phyloP scores from a whole-genome alignment of 1,284 basidiomycete genomes.

The Anthracocystis setariae region DNA sequence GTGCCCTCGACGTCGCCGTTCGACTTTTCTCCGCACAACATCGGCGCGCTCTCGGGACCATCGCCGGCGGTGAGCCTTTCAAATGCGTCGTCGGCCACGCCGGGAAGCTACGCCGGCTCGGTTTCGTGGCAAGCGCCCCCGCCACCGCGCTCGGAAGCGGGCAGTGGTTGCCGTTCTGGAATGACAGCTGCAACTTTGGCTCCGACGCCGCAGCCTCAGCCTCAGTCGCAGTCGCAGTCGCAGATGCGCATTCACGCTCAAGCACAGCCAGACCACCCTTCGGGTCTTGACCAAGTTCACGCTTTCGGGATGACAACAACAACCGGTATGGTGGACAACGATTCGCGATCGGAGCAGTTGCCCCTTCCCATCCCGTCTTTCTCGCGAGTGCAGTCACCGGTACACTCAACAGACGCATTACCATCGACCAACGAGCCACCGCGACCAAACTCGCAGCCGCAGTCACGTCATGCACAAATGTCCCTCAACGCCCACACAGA shows the following conservation, averaged over 20 bases:
- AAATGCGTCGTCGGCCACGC: slow-evolving; percentile 27
- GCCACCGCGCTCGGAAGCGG: slow-evolving; percentile 18
- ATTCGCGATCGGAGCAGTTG: slow-evolving; percentile 9
- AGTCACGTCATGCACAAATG: background rate
- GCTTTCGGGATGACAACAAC: slow-evolving; percentile 23
- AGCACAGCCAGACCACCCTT: background rate
- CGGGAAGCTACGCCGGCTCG: slow-evolving; percentile 33
- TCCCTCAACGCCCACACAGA: background rate
- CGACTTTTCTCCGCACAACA: slow-evolving; percentile 29
- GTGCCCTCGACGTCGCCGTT: slow-evolving; percentile 33
- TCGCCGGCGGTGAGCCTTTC: slow-evolving; percentile 26
- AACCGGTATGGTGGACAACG: slow-evolving; percentile 9
- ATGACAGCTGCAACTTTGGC: slow-evolving; percentile 17
- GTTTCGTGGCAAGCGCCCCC: slow-evolving; percentile 23
- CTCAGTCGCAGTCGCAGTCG: slow-evolving; percentile 2
- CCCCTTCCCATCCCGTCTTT: slow-evolving; percentile 38
- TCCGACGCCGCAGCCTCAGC: slow-evolving; percentile 2
- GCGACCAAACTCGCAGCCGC: background rate
- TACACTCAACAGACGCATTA: slow-evolving; percentile 3
- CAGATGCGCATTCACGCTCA: slow-evolving; percentile 2
- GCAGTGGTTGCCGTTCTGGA: slow-evolving; percentile 16
- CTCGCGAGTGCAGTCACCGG: slow-evolving; percentile 35
- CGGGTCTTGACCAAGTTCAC: slow-evolving; percentile 5
- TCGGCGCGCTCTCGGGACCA: slow-evolving; percentile 16
- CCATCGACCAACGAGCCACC: slow-evolving; percentile 9